phyloP scores from a whole-genome alignment of 257 asterid species.

The Hygrophila difformis region DNA sequence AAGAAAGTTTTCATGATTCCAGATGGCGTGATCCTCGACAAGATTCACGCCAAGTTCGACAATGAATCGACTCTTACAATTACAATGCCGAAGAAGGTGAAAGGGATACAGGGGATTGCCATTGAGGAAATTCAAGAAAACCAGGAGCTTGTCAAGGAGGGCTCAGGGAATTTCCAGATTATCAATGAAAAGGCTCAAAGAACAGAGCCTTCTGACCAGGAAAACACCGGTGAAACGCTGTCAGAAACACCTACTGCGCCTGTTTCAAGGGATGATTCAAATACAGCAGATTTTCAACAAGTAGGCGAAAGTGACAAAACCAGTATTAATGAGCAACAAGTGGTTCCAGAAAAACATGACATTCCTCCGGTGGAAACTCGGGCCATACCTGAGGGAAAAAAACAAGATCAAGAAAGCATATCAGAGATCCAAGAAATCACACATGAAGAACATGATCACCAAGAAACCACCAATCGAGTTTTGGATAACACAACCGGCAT shows the following conservation, averaged over 20 bases:
- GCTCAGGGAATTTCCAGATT: slow-evolving; percentile 30
- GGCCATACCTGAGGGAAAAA: slow-evolving; percentile 4
- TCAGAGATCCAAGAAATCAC: no score
- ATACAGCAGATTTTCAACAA: neutral
- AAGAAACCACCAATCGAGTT: neutral
- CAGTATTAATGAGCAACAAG: no score
- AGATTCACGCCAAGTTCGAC: slow-evolving; percentile 48
- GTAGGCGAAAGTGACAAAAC: neutral
- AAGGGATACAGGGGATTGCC: slow-evolving; percentile 43
- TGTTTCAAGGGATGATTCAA: neutral
- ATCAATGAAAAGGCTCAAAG: slow-evolving; percentile 19
- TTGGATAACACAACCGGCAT: slow-evolving; percentile 13
- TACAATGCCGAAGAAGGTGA: slow-evolving; percentile 63
- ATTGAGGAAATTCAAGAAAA: slow-evolving; percentile 55
- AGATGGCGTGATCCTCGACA: slow-evolving; percentile 54
- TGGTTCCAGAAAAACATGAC: neutral
- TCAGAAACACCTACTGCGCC: neutral
- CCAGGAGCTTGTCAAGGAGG: slow-evolving; percentile 26
- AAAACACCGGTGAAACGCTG: slow-evolving; percentile 1
- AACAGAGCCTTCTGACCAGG: slow-evolving; percentile 14
- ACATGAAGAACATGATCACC: no score
- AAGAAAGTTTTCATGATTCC: slow-evolving; percentile 75
- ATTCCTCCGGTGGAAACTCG: slow-evolving; percentile 3
- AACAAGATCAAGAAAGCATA: slow-evolving; percentile 11
- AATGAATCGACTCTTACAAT: slow-evolving; percentile 49